Evolutionary conservation across 495 filamentous ascomycete genomes (phyloP), one percentile per base, ranked within the genome.

Genomic region (Lasiosphaeria ovina): DNA sequence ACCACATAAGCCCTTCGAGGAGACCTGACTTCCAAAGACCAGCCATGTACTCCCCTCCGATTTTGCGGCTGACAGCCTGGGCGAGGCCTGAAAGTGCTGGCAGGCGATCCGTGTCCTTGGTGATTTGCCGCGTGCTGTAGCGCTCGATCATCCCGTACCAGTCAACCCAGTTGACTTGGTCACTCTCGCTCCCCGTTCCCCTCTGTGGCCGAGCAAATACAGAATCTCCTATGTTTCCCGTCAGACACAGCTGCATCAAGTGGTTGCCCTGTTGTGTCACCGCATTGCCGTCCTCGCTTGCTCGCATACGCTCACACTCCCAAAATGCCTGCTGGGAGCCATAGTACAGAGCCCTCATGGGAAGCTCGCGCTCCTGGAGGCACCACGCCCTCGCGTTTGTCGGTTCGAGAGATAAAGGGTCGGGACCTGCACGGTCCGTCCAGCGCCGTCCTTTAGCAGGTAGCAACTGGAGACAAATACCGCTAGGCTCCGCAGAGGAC

Each of bases 51-150:
- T 55, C 45, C 12, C 54, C 65, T 0, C 57, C 40, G 11, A 51
- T 61, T 3, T 62, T 50, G 14, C 55, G 50, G 4, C 33, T 60
- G 3, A 70, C 54, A 2, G 57, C 59, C 4, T 55, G 57, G 10
- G 66, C 71, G 10, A 76, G 42, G 16, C 75, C 74, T n/a, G 66
- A 59, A 35, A 77, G 42, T 3, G 74, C 75, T 34, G 66, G 64
- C 33, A 76, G 64, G 12, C 69, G 67, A 51, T 76, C 75, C n/a
- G 56, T 63, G 10, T 71, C 49, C 34, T 66, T 65, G 2, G 74
- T 72, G 14, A 75, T 64, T 48, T 50, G 17, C 14, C 66, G 54
- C 24, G 60, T 33, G 0, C 69, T 67, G 55, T 72, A 76, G 31
- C 63, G 52, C 35, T 62, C 59, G 2, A 76, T 55, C 55, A 73